Evolutionary conservation across 257 asterid species (phyloP), one percentile per base, ranked within the genome.

Genomic region (Petunia axillaris): DNA sequence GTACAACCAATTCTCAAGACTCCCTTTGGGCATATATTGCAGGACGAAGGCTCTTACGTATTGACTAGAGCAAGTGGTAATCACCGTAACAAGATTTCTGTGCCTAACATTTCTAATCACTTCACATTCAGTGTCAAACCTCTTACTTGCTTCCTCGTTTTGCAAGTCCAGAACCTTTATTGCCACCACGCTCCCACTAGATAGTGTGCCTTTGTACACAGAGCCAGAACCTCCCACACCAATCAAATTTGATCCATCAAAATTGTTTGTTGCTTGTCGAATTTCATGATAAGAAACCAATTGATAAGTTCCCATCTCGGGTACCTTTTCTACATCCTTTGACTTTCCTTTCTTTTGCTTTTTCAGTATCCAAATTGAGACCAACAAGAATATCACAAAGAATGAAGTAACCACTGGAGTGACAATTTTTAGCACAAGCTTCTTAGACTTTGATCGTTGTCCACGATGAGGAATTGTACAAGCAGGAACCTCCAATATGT

Each of bases 141-240:
- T 25, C 25, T 25, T 25, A 25, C 25, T 25, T 25, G 25, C 25
- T 25, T 25, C 25, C 25, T 25, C 25, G 25, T 25, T 25, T 25
- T 25, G 25, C 25, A 25, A 25, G 25, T 25, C 25, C 25, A 25
- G 25, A 25, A 25, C 25, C 25, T 25, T 25, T 25, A 25, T 25
- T 25, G 25, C 25, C 25, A 25, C 25, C 25, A 25, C 25, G 25
- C 25, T 25, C 25, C 25, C 25, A 25, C 25, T 25, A 25, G 25
- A 25, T 25, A 25, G 25, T 25, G 25, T 25, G 25, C 25, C 25
- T 25, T 25, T 25, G 25, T 25, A 25, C 25, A 25, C 25, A 10
- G 84, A 73, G 44, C 89, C 85, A 5, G 85, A 86, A 62, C 87
- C 71, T n/a, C 89, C 89, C 7, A 4, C 77, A 11, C 89, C 89